These are phyloP conservation scores for Daedalea quercina DNA, from an alignment of 768 basidiomycete genomes.

Conservation along the genomic window DNA sequence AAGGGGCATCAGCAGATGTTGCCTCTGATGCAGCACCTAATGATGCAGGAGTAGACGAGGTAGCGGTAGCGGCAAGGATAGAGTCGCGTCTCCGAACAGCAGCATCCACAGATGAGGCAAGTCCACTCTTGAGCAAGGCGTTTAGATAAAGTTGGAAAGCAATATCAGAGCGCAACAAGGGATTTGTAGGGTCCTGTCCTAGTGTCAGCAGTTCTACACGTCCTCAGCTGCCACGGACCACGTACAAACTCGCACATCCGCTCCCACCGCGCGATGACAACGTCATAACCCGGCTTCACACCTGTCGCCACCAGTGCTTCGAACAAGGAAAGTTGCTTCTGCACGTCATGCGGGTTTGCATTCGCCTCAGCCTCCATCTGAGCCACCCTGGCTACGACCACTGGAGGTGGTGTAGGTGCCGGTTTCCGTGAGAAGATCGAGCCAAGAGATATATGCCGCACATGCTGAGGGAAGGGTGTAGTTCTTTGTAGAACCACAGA, in stretches of 20 bases:
- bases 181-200: constrained; percentile 57
- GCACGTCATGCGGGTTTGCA: constrained; percentile 58
- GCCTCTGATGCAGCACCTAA: constrained; percentile 10
- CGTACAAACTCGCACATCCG: constrained; percentile 77
- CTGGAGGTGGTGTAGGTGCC: constrained; percentile 46
- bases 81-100: constrained; percentile 69
- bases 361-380: constrained; percentile 75
- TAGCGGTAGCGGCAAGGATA: constrained; percentile 35
- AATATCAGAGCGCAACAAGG: constrained; percentile 59
- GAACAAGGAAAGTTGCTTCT: constrained; percentile 65
- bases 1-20: not conserved
- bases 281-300: constrained; percentile 60
- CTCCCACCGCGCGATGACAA: constrained; percentile 77
- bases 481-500: not conserved
- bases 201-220: not conserved
- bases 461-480: not conserved
- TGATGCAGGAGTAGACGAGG: constrained; percentile 12
- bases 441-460: constrained; percentile 21
- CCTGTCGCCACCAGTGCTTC: constrained; percentile 60
- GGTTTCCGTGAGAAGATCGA: constrained; percentile 33
- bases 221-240: constrained; percentile 12
- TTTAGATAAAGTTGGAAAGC: constrained; percentile 76
- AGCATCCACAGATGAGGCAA: constrained; percentile 47
- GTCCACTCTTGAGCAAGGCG: constrained; percentile 53
- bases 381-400: constrained; percentile 63